Evolutionary conservation across 192 early-diverging fungal genomes (phyloP).

Genomic region (Phlyctochytrium arcticum): DNA sequence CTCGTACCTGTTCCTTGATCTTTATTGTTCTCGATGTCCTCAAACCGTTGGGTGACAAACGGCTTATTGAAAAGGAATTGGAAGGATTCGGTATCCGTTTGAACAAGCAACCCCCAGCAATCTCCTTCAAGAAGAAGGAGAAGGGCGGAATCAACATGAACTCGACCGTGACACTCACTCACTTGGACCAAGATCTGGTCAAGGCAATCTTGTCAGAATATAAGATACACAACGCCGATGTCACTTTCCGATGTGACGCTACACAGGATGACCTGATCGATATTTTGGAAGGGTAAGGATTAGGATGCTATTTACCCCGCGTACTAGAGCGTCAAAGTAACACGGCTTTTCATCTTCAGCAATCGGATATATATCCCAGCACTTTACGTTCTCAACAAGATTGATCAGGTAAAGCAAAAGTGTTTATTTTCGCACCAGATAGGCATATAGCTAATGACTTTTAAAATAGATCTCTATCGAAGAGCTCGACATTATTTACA

Average conservation of each 20-base stretch:
- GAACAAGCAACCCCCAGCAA: constrained; percentile 95
- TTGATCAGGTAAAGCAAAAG: constrained; percentile 60
- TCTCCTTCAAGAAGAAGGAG: constrained; percentile 96
- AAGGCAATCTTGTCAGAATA: constrained; percentile 95
- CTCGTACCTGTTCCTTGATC: constrained; percentile 95
- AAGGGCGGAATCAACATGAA: constrained; percentile 97
- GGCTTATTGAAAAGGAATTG: constrained; percentile 92
- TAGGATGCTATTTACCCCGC: no score
- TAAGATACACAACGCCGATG: constrained; percentile 94
- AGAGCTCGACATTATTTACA: constrained; percentile 93
- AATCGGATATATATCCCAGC: constrained; percentile 92
- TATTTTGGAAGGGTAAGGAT: constrained; percentile 86
- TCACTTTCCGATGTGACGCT: constrained; percentile 89
- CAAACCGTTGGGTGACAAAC: constrained; percentile 93
- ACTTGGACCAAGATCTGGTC: constrained; percentile 85
- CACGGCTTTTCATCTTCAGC: constrained; percentile 15
- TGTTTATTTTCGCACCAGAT: not conserved
- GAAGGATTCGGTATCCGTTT: constrained; percentile 97
- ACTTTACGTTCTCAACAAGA: constrained; percentile 98
- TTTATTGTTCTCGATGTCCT: constrained; percentile 96
- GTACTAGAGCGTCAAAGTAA: not conserved
- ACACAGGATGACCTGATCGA: constrained; percentile 96
- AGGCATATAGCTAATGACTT: not conserved
- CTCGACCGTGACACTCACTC: constrained; percentile 82
- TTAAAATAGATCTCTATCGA: constrained; percentile 73